Percentiles rank a stretch among this genome's conserved stretches.
Conservation (phyloP, 1,284 basidiomycete genomes). For the Cutaneotrichosporon cavernicola region DNA sequence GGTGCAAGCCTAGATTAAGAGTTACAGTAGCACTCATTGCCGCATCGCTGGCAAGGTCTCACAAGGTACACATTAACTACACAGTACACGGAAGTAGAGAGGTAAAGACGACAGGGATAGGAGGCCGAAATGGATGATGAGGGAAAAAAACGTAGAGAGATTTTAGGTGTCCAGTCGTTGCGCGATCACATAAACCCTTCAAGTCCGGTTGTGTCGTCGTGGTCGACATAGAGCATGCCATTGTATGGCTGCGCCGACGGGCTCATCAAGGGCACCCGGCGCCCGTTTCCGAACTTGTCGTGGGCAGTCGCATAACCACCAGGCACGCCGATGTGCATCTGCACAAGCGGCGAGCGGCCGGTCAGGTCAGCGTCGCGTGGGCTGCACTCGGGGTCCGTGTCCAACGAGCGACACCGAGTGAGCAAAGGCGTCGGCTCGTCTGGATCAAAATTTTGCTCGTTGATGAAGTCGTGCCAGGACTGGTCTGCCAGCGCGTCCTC, state of each 20-base stretch:
- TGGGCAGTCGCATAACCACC: conserved; percentile 10
- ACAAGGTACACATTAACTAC: conserved; percentile 11
- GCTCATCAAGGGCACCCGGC: conserved; percentile 25
- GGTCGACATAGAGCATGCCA: conserved; percentile 26
- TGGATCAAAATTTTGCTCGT: conserved; percentile 30
- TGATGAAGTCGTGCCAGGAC: conserved; percentile 31
- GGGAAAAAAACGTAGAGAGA: background rate
- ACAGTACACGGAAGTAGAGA: conserved; percentile 5
- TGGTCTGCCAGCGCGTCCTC: conserved; percentile 29
- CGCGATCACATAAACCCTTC: conserved; percentile 5
- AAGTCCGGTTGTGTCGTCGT: conserved; percentile 14
- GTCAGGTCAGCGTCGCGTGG: conserved; percentile 25
- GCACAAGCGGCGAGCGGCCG: conserved; percentile 23
- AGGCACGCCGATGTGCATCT: conserved; percentile 15
- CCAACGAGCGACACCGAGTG: conserved; percentile 25
- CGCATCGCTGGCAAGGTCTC: background rate
- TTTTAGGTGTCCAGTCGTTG: background rate
- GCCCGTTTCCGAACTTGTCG: conserved; percentile 21
- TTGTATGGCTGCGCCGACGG: conserved; percentile 27
- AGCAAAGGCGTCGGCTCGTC: conserved; percentile 29
- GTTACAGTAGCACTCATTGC: conserved; percentile 6
- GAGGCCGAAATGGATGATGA: background rate
- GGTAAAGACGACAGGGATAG: background rate
- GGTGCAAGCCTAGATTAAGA: conserved; percentile 5
- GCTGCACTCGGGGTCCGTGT: conserved; percentile 29